Conservation (phyloP, 495 filamentous ascomycete genomes). For the Aspergillus cristatus region DNA sequence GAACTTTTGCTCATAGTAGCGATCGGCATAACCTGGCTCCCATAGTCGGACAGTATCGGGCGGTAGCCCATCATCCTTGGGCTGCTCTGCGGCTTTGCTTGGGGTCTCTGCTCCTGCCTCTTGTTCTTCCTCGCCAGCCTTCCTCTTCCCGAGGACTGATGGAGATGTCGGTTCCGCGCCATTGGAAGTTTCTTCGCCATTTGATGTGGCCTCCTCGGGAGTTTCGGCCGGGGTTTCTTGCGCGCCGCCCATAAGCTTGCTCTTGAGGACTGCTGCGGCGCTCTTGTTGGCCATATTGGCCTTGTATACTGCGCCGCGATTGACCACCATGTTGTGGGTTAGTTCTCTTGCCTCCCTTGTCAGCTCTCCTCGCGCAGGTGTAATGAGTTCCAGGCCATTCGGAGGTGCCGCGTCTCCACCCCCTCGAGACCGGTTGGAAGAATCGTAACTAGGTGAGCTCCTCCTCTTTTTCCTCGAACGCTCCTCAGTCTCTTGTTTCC, state of each 20-base stretch:
- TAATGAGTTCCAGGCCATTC: constrained; percentile 48
- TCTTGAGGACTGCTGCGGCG: constrained; percentile 83
- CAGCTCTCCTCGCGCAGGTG: constrained; percentile 46
- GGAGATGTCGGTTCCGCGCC: constrained; percentile 24
- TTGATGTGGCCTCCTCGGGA: constrained; percentile 6
- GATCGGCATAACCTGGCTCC: constrained; percentile 89
- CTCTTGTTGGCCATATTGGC: constrained; percentile 89
- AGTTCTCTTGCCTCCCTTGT: constrained; percentile 52
- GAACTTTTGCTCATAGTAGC: constrained; percentile 98
- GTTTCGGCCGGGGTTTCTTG: constrained; percentile 15
- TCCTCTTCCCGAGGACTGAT: constrained; percentile 51
- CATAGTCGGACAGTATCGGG: constrained; percentile 82
- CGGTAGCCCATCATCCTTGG: constrained; percentile 50
- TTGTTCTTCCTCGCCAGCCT: constrained; percentile 49
- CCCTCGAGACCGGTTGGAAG: constrained; percentile 19
- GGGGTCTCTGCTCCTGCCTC: constrained; percentile 49
- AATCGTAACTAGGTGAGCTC: constrained; percentile 38
- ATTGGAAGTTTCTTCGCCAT: constrained; percentile 12
- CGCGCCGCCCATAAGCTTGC: constrained; percentile 52
- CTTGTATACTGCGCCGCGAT: constrained; percentile 61
- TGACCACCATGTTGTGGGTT: constrained; percentile 85
- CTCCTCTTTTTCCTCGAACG: constrained; percentile 34
- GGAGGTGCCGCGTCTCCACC: constrained; percentile 29
- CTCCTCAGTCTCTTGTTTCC: constrained; percentile 57
- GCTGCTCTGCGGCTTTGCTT: constrained; percentile 38